A percentile compares a stretch with the other conserved stretches of the same genome.
Conservation (phyloP, 2,329 filamentous ascomycete genomes). For the Trichoderma endophyticum region DNA sequence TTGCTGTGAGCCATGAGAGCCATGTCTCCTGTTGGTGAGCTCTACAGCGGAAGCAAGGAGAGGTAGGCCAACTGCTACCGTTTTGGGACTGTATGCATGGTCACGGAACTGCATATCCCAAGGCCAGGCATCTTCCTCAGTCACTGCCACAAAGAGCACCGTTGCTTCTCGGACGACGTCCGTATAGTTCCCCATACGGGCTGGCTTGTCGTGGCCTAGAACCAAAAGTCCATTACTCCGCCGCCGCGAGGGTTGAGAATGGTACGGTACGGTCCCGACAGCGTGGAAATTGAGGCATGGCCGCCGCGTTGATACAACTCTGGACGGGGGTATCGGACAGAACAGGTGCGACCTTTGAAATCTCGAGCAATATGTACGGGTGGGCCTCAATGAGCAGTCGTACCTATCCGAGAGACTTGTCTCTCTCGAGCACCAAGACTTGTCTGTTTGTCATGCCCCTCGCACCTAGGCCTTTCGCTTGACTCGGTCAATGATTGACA, state of each 20-base stretch:
- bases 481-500: background rate
- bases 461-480: background rate
- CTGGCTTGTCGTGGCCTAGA: background rate
- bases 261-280: conserved; percentile 6
- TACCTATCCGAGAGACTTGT: background rate
- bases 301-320: background rate
- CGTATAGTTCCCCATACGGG: background rate
- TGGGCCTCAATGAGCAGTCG: background rate
- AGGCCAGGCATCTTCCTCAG: background rate
- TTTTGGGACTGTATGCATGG: background rate
- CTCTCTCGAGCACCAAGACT: background rate
- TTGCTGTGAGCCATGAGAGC: background rate
- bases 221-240: conserved; percentile 8
- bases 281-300: conserved; percentile 16
- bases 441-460: background rate
- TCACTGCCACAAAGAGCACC: background rate
- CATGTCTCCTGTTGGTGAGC: background rate
- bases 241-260: conserved; percentile 2
- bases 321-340: conserved; percentile 2
- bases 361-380: background rate
- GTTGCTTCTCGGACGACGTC: conserved; percentile 1
- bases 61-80: background rate
- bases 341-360: background rate
- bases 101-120: background rate
- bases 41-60: conserved; percentile 6